phyloP scores from a whole-genome alignment of 441 rosid species.

The Bocquillonia castaneifolia region DNA sequence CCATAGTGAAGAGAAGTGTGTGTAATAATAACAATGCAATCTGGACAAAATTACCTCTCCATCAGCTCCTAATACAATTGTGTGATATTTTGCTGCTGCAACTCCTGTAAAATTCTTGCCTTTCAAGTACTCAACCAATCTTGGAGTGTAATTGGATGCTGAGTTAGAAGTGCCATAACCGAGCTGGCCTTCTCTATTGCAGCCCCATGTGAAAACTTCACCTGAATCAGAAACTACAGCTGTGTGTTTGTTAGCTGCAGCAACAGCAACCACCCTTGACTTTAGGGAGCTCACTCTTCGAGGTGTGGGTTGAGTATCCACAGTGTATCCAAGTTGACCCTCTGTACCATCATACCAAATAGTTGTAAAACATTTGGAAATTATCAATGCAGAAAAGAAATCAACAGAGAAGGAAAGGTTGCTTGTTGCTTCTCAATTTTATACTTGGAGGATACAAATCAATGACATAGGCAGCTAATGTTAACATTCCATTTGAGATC shows the following conservation, averaged over 20 bases:
- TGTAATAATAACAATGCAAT: constrained; percentile 5
- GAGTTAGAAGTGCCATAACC: constrained; percentile 99
- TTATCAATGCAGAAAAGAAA: constrained; percentile 7
- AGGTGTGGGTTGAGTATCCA: constrained; percentile 96
- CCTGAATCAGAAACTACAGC: constrained; percentile 91
- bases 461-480: constrained; percentile 4
- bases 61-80: constrained; percentile 71
- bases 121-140: constrained; percentile 89
- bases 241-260: constrained; percentile 95
- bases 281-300: constrained; percentile 81
- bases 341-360: constrained; percentile 46
- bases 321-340: constrained; percentile 98
- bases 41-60: constrained; percentile 62
- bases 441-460: constrained; percentile 16
- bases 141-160: constrained; percentile 90
- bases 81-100: constrained; percentile 84
- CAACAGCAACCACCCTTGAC: constrained; percentile 77
- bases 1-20: not conserved
- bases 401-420: constrained; percentile 4
- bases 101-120: constrained; percentile 64
- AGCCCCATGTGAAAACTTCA: constrained; percentile 98
- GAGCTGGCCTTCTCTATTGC: constrained; percentile 95
- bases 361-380: constrained; percentile 19
- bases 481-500: constrained; percentile 3
- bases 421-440: constrained; percentile 8